Evolutionary conservation across 139 green algal species (phyloP).

Genomic region (Ettlia oleoabundans): DNA sequence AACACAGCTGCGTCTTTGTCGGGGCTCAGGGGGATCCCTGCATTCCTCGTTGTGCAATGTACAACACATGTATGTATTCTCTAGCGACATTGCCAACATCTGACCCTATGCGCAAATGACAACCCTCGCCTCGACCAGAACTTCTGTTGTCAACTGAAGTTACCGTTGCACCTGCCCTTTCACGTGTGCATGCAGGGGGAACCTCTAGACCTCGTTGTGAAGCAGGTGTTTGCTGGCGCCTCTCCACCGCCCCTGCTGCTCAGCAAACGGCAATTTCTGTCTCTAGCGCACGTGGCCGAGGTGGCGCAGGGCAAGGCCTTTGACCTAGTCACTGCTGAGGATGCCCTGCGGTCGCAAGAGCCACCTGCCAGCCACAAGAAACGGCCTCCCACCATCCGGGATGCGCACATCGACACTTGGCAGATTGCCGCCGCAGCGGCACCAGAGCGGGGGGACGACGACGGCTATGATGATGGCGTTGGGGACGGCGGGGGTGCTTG

Average conservation of each 20-base stretch:
- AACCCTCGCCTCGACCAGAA: too few species aligned
- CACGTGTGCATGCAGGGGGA: not conserved
- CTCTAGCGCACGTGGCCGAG: constrained; percentile 27
- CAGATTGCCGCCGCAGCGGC: not conserved
- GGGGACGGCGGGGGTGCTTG: too few species aligned
- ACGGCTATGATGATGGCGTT: too few species aligned
- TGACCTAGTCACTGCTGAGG: constrained; percentile 25
- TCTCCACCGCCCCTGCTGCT: not conserved
- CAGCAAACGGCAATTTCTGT: constrained; percentile 26
- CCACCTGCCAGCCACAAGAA: constrained; percentile 13
- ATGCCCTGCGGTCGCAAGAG: not conserved
- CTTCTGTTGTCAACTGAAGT: too few species aligned
- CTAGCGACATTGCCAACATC: too few species aligned
- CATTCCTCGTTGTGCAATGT: too few species aligned
- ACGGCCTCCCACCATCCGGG: constrained; percentile 20
- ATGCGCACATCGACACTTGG: constrained; percentile 17
- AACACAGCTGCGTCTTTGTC: too few species aligned
- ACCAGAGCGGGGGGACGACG: not conserved
- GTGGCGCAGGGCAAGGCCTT: constrained; percentile 29
- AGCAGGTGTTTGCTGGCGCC: constrained; percentile 1
- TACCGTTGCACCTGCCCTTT: too few species aligned
- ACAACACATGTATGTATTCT: too few species aligned
- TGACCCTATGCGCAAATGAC: too few species aligned
- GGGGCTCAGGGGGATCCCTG: too few species aligned
- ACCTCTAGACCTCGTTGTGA: constrained; percentile 20